Conservation (phyloP, 441 rosid species). For the Jatropha podagrica region DNA sequence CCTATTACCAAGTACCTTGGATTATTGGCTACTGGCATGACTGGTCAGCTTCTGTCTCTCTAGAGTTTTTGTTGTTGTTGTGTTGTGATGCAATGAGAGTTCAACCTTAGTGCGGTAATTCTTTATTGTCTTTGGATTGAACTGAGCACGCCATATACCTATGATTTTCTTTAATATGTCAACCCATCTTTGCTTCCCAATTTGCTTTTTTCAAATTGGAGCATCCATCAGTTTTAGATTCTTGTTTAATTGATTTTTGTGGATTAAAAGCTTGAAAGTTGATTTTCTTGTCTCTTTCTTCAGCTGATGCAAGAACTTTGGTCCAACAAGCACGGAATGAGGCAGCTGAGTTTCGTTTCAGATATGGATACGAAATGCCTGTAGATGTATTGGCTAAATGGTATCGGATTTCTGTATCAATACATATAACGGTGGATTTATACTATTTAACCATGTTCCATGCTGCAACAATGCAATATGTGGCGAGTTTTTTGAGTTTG, state of each 20-base stretch:
- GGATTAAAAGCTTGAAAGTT: neutral
- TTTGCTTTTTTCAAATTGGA: neutral
- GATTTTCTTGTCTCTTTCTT: constrained; percentile 2
- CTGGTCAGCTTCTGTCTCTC: constrained; percentile 47
- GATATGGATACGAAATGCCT: constrained; percentile 97
- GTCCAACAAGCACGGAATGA: constrained; percentile 98
- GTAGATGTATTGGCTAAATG: constrained; percentile 86
- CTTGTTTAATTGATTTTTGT: neutral
- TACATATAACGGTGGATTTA: neutral
- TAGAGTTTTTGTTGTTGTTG: neutral
- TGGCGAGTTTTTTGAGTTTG: neutral
- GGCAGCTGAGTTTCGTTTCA: constrained; percentile 95
- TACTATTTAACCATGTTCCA: neutral
- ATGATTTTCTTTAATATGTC: constrained; percentile 1
- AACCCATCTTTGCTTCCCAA: neutral
- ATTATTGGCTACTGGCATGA: constrained; percentile 88
- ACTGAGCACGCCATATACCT: neutral
- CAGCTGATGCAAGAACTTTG: constrained; percentile 99
- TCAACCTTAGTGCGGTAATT: neutral
- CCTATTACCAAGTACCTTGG: constrained; percentile 89
- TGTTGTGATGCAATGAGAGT: constrained; percentile 8
- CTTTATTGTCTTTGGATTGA: neutral
- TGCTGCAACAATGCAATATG: neutral
- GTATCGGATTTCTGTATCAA: constrained; percentile 24
- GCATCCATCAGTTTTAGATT: neutral